A percentile compares a stretch with the other conserved stretches of the same genome.
These are phyloP conservation scores for Starmerella roubikii DNA, from an alignment of 805 yeast species.

Conservation along the genomic window DNA sequence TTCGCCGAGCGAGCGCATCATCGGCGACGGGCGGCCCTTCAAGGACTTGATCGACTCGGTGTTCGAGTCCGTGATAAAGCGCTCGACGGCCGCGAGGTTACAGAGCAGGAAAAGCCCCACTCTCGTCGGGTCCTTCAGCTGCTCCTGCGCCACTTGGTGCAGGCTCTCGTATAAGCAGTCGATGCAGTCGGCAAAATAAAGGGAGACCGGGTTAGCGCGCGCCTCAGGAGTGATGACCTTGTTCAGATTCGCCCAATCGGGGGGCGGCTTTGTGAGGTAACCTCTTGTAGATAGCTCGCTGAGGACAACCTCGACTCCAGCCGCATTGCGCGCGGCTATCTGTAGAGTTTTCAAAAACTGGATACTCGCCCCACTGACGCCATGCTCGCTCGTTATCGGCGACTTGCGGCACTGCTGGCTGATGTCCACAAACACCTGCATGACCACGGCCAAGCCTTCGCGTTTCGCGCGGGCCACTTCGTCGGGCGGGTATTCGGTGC, in stretches of 20 bases:
- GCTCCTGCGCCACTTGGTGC: constrained; percentile 41
- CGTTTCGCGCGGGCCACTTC: constrained; percentile 11
- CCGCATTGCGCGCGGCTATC: constrained; percentile 47
- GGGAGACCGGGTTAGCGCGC: constrained; percentile 29
- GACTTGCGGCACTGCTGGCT: constrained; percentile 37
- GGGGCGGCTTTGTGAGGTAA: constrained; percentile 54
- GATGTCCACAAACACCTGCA: constrained; percentile 32
- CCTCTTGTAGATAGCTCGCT: constrained; percentile 41
- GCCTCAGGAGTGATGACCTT: constrained; percentile 31
- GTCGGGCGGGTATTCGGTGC: constrained; percentile 2
- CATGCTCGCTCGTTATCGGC: constrained; percentile 49
- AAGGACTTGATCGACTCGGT: constrained; percentile 8
- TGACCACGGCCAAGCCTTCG: constrained; percentile 28
- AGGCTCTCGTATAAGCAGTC: constrained; percentile 57
- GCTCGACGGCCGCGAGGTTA: constrained; percentile 18
- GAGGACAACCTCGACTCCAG: constrained; percentile 40
- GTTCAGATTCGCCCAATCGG: constrained; percentile 38
- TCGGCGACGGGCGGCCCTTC: constrained; percentile 28
- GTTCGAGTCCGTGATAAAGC: constrained; percentile 12
- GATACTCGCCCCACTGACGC: constrained; percentile 58
- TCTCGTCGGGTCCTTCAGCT: constrained; percentile 22
- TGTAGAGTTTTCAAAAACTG: constrained; percentile 57
- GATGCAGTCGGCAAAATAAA: constrained; percentile 62
- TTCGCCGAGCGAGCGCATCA: constrained; percentile 25
- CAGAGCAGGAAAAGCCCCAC: constrained; percentile 33